Base-by-base conservation (phyloP, 2,329 filamentous ascomycete genomes). In the Beauveria brongniartii region DNA sequence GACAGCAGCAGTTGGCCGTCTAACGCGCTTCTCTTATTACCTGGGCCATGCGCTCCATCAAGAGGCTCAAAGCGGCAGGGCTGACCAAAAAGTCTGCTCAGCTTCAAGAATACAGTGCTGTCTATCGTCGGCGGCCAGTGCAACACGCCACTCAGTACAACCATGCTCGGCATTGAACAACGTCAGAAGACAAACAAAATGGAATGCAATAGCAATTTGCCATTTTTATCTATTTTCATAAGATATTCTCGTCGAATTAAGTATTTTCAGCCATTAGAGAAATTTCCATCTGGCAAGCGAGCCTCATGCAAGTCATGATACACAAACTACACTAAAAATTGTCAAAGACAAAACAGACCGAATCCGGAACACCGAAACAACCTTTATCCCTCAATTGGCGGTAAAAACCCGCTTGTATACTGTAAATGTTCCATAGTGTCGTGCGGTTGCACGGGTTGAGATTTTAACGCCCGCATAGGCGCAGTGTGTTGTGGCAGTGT, bases 401-500 rank as follows among this genome's bases (percentile, higher is more conserved):
- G 68, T 30, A 73, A 68, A 37, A 70, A 63, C 48, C 66, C 67
- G 22, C 68, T 68, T 41, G 50, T 28, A 48, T 69, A 69, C 5
- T 67, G 65, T 52, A 70, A 61, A 28, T 59, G 57, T 41, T 72
- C 71, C 48, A 66, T 57, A 55, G 65, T 64, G 46, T 65, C 65
- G 22, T 69, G 68, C 34, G 62, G 55, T 44, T 65, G 61, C 14
- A 55, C 59, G 5, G 66, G 55, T 43, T 64, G 65, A 52, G 64
- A n/a, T 61, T 66, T 55, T 59, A 67, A 26, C 46, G 64, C 61
- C 63, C 70, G 67, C 75, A 82, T 63, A 20, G 73, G 83, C 55
- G 71, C 53, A 18, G 65, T 63, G 59, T 73, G 70, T 55, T 77
- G 74, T 16, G 80, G 75, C 37, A 87, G 74, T 28, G 67, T 72